Evolutionary conservation across 164 flowering plant species (phyloP), one percentile per base, ranked within the genome.

Genomic region (Tinospora cordifolia): DNA sequence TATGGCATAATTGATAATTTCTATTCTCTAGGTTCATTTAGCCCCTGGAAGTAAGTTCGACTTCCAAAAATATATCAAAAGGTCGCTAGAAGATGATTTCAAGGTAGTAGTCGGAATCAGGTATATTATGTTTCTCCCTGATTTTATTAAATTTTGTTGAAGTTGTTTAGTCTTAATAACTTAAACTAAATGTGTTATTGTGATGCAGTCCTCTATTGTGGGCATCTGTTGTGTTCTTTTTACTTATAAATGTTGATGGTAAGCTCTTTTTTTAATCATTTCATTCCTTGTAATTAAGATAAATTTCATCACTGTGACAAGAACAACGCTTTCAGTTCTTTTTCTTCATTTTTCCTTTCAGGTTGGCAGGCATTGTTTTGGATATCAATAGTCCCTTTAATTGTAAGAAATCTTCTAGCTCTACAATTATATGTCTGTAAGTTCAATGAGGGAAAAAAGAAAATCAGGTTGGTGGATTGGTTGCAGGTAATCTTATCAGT

Each of bases 401-500:
- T 90, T 46, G 99, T 95, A 91, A 87, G 73, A 39, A 71, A 21
- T 72, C 38, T 63, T 67, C 51, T 66, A 12, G 22, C 24, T 6
- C 0, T 41, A 21, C 21, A 36, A 39, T 30, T 30, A 30, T 30
- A 30, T 30, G 4, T 30, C 36, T 30, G 2, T 1, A 30, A 30
- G 36, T 30, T 30, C 36, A 30, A 30, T 30, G 36, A 30, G 36
- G n/a, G n/a, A n/a, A 30, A 30, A 30, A 30, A 30, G 4, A 30
- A 30, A 30, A 30, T 30, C 36, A 12, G 60, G n/a, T 21, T 54
- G 22, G 21, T 54, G 24, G 30, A 11, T 15, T 68, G 59, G 13
- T 77, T 72, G 73, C 79, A 95, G 98, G 70, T 88, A 68, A 84
- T 85, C 41, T 84, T 95, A 79, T 85, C 91, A 44, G 90, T 95